These are phyloP conservation scores for Actinidia polygama DNA, from an alignment of 179 eudicot genomes.

Conservation along the genomic window DNA sequence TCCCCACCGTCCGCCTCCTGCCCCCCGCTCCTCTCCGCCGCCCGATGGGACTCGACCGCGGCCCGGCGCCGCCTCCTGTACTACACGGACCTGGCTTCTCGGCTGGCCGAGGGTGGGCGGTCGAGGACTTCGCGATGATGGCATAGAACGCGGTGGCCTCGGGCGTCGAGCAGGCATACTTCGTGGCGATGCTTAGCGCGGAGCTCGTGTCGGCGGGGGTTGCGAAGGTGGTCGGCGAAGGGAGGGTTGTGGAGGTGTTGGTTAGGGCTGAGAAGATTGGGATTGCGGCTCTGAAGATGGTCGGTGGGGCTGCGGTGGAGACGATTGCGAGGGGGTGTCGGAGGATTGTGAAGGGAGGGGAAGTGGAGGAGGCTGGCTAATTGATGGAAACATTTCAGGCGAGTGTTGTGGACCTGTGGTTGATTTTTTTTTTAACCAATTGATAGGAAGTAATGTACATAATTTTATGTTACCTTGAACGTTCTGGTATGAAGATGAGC, in stretches of 20 bases:
- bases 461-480: too few species aligned
- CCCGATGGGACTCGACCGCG: conserved; percentile 27
- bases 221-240: conserved; percentile 39
- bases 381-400: conserved; percentile 70
- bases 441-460: background rate
- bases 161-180: conserved; percentile 29
- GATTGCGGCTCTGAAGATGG: conserved; percentile 42
- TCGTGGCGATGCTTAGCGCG: conserved; percentile 40
- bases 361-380: conserved; percentile 47
- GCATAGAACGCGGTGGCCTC: conserved; percentile 46
- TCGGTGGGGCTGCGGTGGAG: conserved; percentile 51
- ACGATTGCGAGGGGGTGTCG: conserved; percentile 48
- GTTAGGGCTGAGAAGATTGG: conserved; percentile 50
- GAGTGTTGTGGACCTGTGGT: background rate
- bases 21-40: conserved; percentile 38
- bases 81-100: conserved; percentile 62
- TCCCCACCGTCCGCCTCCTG: conserved; percentile 28
- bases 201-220: conserved; percentile 49
- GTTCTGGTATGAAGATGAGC: too few species aligned
- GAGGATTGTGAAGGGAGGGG: conserved; percentile 34
- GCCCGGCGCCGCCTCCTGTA: conserved; percentile 24
- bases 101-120: conserved; percentile 52
- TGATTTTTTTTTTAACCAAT: too few species aligned
- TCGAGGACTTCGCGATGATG: conserved; percentile 57
- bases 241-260: conserved; percentile 45